Evolutionary conservation across 768 basidiomycete genomes (phyloP), one percentile per base, ranked within the genome.

Genomic region (Crassisporium funariophilum): DNA sequence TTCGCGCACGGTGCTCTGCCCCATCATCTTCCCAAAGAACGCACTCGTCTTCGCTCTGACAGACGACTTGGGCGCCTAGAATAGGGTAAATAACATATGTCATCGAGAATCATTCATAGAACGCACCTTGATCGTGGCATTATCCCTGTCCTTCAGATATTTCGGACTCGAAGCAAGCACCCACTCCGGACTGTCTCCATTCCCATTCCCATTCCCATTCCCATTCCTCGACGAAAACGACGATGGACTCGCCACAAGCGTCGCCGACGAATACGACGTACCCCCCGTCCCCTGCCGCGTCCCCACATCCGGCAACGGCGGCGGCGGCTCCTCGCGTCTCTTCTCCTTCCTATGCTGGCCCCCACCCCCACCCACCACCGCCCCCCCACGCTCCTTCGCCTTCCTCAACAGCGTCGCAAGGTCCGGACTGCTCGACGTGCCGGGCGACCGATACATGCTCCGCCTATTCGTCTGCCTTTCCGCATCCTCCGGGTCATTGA

Each of bases 401-500:
- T 93, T 94, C 51, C 86, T 78, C 43, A 94, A 65, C 43, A 97
- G 75, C 8, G 91, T 93, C 4, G 91, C 91, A 16, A 97, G 75
- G 67, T 98, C 94, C 20, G 94, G 95, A 61, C 88, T 92, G 57
- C 88, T 91, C 24, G 92, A 88, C 6, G 91, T 95, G 34, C 92
- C 94, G 9, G 88, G 78, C 15, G 89, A 86, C 47, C 94, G 78
- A 64, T 93, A 94, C 72, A 97, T 81, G 52, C 88, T 90, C 40
- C 91, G 80, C 35, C 91, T 79, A 64, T 88, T 88, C 6, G 79
- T 81, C 58, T 86, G 83, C 58, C 81, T 76, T 56, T 86, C 86
- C n/a, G 67, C 63, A 8, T 87, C 84, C 50, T 86, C 83, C 25
- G 78, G 74, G 65, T 88, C 86, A 65, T 75, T 77, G 59, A 78